Evolutionary conservation across 768 basidiomycete genomes (phyloP), one percentile per base, ranked within the genome.

Genomic region (Clitopilus hobsonii): DNA sequence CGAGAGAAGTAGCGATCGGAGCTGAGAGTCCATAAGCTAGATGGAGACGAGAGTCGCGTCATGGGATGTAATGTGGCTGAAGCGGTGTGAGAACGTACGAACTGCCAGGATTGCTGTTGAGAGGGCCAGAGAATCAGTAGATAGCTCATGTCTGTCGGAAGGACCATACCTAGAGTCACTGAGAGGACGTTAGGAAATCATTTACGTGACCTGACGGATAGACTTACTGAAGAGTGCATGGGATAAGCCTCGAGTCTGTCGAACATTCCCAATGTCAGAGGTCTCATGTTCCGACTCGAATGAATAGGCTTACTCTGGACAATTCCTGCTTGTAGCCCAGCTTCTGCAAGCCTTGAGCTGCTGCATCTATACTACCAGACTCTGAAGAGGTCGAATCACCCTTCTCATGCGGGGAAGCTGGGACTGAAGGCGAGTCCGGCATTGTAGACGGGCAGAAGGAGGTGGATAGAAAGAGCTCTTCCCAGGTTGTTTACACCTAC

Each of bases 301-400:
- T 4, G 10, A 7, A 11, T 16, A 49, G 26, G 53, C 67, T n/a
- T 59, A 82, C 83, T 57, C 80, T 71, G 1, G 74, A 72, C 66
- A 84, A 70, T 60, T 83, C 81, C 56, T 84, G 80, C 50, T 71
- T 69, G 64, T 84, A 84, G 1, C 82, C 83, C 49, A 84, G 68
- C 54, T 76, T 74, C 63, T 82, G 68, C n/a, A 82, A 62, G 25
- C 70, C 74, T 54, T 73, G 63, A 6, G 58, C 62, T 23, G 62
- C 68, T 22, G 38, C 38, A 24, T 52, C 48, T 18, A 20, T 20
- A 6, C 41, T 20, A 10, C 16, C 16, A 8, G 41, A 20, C 18
- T 45, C 41, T 45, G 41, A 45, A 4, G 41, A 45, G 4, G 41
- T 20, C 3, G 41, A 45, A 20, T 45, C 41, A 10, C 41, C 22